Percentiles rank a stretch among this genome's conserved stretches.
These are phyloP conservation scores for Chlorella ohadii DNA, from an alignment of 139 green algal species.

Conservation along the genomic window DNA sequence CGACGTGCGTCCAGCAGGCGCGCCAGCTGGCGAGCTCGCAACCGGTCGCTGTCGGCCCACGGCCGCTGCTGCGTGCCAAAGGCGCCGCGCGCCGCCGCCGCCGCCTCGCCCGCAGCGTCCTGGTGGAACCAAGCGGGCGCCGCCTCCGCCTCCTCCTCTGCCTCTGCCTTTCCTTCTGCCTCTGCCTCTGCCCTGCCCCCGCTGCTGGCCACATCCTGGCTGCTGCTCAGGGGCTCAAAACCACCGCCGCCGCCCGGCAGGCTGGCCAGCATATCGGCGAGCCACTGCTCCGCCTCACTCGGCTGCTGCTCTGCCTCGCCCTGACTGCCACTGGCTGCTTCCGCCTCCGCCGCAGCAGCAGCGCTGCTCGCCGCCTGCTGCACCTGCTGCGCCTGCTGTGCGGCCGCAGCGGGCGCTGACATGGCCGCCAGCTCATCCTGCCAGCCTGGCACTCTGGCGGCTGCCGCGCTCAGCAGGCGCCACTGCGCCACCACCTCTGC, in stretches of 20 bases:
- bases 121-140: not conserved
- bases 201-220: not conserved
- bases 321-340: not conserved
- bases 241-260: not conserved
- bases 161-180: too few relatives aligned
- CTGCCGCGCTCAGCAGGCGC: not conserved
- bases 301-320: not conserved
- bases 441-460: not conserved
- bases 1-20: constrained; percentile 8
- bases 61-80: not conserved
- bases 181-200: not conserved
- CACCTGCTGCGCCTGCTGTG: too few relatives aligned
- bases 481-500: not conserved
- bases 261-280: not conserved
- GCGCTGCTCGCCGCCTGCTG: not conserved
- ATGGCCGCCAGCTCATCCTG: not conserved
- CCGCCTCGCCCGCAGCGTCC: not conserved
- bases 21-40: not conserved
- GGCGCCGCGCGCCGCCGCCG: not conserved
- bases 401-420: not conserved
- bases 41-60: not conserved
- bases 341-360: not conserved
- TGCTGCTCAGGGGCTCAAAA: not conserved
- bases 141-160: too few relatives aligned
- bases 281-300: not conserved